These are phyloP conservation scores for Ettlia oleoabundans DNA, from an alignment of 139 green algal genomes.

Conservation along the genomic window DNA sequence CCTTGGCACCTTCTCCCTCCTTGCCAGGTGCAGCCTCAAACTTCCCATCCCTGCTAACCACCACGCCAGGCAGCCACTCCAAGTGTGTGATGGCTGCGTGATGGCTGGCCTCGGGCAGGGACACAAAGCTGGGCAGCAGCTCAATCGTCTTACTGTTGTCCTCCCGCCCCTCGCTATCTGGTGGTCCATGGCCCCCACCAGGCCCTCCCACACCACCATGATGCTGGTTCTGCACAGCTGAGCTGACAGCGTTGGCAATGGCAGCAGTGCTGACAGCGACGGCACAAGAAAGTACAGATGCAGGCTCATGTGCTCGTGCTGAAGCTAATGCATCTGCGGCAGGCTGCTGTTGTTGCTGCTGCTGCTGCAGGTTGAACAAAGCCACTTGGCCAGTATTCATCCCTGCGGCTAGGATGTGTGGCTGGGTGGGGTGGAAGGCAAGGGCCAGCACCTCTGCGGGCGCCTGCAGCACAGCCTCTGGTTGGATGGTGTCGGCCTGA, in stretches of 20 bases:
- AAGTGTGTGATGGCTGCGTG: constrained; percentile 73
- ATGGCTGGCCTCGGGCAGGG: constrained; percentile 70
- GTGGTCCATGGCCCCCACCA: neutral
- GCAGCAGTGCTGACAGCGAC: neutral
- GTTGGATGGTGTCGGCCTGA: constrained; percentile 84
- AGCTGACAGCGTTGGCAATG: no score
- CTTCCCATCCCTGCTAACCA: constrained; percentile 53
- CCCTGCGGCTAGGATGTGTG: constrained; percentile 71
- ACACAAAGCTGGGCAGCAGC: constrained; percentile 62
- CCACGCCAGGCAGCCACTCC: constrained; percentile 78
- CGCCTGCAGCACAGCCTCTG: constrained; percentile 81
- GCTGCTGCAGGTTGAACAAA: constrained; percentile 53
- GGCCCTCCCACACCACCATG: neutral
- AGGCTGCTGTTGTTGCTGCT: neutral
- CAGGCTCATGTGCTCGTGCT: no score
- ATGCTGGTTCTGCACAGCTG: no score
- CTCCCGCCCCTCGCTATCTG: neutral
- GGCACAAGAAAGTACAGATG: no score
- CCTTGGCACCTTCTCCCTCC: neutral
- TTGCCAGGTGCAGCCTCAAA: constrained; percentile 5
- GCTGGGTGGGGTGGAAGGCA: constrained; percentile 79
- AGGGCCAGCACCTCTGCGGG: constrained; percentile 80
- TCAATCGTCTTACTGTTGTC: constrained; percentile 37
- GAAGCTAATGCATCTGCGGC: neutral
- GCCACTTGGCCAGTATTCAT: constrained; percentile 80